Evolutionary conservation across 2,329 filamentous ascomycete species (phyloP).

Genomic region (Colletotrichum sp.): DNA sequence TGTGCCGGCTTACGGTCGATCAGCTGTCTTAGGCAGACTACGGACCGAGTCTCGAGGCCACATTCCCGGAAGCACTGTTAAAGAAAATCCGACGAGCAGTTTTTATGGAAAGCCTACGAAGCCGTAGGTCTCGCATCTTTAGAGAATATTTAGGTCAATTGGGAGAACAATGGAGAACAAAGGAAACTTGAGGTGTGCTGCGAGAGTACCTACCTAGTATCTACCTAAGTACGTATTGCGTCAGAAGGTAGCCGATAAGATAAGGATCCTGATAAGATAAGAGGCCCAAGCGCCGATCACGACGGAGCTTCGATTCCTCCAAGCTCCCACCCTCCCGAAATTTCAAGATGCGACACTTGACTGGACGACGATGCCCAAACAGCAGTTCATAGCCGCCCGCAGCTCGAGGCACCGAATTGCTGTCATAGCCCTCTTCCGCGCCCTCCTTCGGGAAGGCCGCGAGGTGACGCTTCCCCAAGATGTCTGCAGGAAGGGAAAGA

Average conservation of each 20-base stretch:
- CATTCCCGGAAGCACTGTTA: background rate
- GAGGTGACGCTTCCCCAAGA: conserved; percentile 58
- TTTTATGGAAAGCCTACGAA: background rate
- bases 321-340: background rate
- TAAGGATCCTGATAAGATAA: background rate
- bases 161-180: background rate
- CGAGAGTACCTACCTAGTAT: too few species aligned
- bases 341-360: background rate
- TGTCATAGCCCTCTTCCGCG: conserved; percentile 74
- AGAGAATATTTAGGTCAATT: fast-evolving
- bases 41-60: background rate
- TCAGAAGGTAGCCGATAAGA: background rate
- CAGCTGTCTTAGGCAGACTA: background rate
- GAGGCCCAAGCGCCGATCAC: background rate
- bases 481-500: conserved; percentile 33
- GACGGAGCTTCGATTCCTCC: background rate
- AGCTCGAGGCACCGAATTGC: conserved; percentile 59
- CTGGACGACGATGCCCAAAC: background rate
- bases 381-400: conserved; percentile 49
- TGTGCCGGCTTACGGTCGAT: background rate
- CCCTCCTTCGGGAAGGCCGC: conserved; percentile 65
- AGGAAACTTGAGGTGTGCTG: background rate
- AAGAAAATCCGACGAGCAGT: background rate
- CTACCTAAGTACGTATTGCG: too few species aligned
- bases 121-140: fast-evolving